Conservation (phyloP, 139 green algal genomes). For the Micromonas commoda region DNA sequence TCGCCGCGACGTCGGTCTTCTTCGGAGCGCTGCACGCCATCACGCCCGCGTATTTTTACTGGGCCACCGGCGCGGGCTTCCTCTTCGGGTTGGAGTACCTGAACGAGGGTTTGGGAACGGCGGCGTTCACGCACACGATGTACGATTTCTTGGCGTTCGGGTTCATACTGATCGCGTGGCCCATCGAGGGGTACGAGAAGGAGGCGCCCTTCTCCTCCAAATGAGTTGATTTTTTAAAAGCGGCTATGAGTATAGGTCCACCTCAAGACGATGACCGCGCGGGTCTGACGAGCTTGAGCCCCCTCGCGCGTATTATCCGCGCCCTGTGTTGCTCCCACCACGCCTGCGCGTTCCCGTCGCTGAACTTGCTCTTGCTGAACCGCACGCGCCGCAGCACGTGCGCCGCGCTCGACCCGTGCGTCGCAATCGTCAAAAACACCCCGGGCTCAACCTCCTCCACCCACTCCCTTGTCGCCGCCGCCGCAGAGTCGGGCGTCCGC, state of each 20-base stretch:
- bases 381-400: background rate
- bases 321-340: slow-evolving; percentile 19
- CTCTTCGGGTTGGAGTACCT: slow-evolving; percentile 30
- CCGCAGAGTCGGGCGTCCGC: background rate
- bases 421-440: slow-evolving; percentile 8
- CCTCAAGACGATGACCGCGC: background rate
- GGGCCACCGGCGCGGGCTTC: slow-evolving; percentile 13
- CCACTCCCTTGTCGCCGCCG: background rate
- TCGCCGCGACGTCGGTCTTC: slow-evolving; percentile 11
- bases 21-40: slow-evolving; percentile 30
- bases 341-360: background rate
- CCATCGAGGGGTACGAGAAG: background rate
- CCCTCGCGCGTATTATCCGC: background rate
- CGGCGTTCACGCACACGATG: slow-evolving; percentile 26
- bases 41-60: slow-evolving; percentile 26
- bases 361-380: slow-evolving; percentile 11
- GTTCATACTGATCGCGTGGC: slow-evolving; percentile 8
- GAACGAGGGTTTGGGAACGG: slow-evolving; percentile 11
- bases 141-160: slow-evolving; percentile 32
- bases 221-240: background rate
- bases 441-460: slow-evolving; percentile 18
- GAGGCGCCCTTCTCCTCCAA: background rate
- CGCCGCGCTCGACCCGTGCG: background rate
- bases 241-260: background rate
- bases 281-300: background rate